phyloP scores from a whole-genome alignment of 1,284 basidiomycete genomes.

The Boletus albobrunnescens region DNA sequence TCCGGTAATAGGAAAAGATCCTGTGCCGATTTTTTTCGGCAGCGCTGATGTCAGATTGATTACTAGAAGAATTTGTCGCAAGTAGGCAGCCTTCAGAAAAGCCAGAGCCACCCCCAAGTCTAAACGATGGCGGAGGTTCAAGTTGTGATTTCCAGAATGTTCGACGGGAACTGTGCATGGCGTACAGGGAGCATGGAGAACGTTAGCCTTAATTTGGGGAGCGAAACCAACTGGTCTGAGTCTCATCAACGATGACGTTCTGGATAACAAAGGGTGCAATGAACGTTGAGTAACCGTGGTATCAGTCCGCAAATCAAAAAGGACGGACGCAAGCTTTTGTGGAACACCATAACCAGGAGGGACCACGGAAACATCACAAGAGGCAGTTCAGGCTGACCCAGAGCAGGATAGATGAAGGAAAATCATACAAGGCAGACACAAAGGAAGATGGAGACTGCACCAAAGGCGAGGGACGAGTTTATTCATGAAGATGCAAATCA shows the following conservation, averaged over 20 bases:
- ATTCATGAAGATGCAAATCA: conserved; percentile 10
- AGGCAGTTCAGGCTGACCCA: conserved; percentile 8
- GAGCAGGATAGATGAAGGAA: conserved; percentile 8
- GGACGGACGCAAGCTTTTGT: neutral
- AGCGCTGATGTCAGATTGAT: conserved; percentile 5
- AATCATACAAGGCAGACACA: conserved; percentile 2
- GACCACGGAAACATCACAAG: conserved; percentile 1
- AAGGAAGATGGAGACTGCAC: conserved; percentile 12
- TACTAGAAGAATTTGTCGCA: conserved; percentile 1
- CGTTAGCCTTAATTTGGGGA: conserved; percentile 3
- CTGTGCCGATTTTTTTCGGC: neutral
- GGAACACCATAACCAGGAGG: neutral
- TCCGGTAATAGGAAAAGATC: neutral
- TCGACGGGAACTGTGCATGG: conserved; percentile 6
- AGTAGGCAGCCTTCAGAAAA: neutral
- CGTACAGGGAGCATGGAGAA: neutral
- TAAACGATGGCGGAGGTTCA: neutral
- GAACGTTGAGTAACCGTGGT: conserved; percentile 1
- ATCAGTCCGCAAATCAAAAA: conserved; percentile 2
- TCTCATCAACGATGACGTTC: neutral
- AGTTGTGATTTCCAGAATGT: conserved; percentile 6
- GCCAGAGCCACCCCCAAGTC: conserved; percentile 2
- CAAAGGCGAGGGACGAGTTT: conserved; percentile 9
- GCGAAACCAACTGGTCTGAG: neutral
- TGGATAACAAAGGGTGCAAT: conserved; percentile 11